These are phyloP conservation scores for Ilex paraguariensis DNA, from an alignment of 305 asterid genomes.

Conservation along the genomic window DNA sequence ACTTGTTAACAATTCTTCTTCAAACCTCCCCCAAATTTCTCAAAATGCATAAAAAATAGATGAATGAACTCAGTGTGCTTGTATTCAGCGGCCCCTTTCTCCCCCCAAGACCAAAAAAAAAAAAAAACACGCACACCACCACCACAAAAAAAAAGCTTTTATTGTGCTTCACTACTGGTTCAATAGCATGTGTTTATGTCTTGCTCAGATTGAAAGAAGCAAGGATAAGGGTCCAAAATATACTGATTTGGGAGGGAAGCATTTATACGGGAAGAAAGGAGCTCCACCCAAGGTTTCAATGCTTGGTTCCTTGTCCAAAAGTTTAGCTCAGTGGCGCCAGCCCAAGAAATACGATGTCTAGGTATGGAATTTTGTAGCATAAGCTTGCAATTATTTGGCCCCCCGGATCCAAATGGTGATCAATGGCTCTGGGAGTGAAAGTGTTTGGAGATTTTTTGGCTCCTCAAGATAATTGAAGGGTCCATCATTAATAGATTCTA, in stretches of 20 bases:
- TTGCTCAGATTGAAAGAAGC: neutral
- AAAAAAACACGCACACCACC: too few relatives aligned
- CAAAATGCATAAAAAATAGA: too few relatives aligned
- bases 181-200: neutral
- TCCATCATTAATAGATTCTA: conserved; percentile 9
- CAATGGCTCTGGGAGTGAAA: neutral
- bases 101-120: neutral
- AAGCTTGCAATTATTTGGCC: neutral
- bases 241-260: conserved; percentile 25
- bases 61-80: too few relatives aligned
- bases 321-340: conserved; percentile 43
- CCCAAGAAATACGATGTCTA: conserved; percentile 48
- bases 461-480: neutral
- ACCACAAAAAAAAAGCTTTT: neutral
- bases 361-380: neutral
- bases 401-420: neutral
- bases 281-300: conserved; percentile 41
- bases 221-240: neutral
- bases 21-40: too few relatives aligned
- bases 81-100: too few relatives aligned
- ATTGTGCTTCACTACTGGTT: neutral
- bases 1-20: too few relatives aligned
- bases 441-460: neutral
- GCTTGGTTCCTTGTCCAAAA: conserved; percentile 46
- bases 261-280: conserved; percentile 62